These are phyloP conservation scores for Lonicera japonica DNA, from an alignment of 129 eudicot genomes.

Conservation along the genomic window DNA sequence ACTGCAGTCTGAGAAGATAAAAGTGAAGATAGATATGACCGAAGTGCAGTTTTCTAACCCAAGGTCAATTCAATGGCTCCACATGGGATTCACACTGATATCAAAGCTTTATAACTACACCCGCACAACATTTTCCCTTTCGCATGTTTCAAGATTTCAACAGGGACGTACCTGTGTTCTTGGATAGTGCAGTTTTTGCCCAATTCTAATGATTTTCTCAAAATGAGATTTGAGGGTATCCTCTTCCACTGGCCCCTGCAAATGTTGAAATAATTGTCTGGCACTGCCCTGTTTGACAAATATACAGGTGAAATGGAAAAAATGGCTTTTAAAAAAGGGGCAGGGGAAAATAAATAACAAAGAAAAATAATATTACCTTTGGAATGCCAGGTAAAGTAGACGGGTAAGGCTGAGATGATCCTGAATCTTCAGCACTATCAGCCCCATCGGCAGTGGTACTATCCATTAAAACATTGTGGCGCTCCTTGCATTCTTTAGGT, in stretches of 20 bases:
- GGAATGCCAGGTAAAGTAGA: conserved; percentile 97
- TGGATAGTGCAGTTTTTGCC: conserved; percentile 50
- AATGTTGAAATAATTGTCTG: conserved; percentile 77
- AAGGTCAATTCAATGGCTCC: too few relatives aligned
- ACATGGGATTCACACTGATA: too few relatives aligned
- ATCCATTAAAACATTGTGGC: conserved; percentile 75
- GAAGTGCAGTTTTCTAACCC: too few relatives aligned
- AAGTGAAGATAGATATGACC: too few relatives aligned
- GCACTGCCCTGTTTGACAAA: conserved; percentile 77
- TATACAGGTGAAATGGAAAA: background rate
- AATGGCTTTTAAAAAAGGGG: background rate
- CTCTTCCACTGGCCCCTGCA: conserved; percentile 96
- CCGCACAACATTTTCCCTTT: too few relatives aligned
- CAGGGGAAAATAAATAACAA: background rate
- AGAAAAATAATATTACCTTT: conserved; percentile 34
- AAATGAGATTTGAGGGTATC: conserved; percentile 84
- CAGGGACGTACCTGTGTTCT: conserved; percentile 47
- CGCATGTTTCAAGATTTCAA: too few relatives aligned
- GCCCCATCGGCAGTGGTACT: conserved; percentile 74
- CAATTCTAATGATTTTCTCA: conserved; percentile 64
- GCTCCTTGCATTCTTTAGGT: conserved; percentile 84
- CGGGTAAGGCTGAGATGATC: conserved; percentile 85
- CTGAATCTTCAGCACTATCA: conserved; percentile 94
- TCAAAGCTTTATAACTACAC: too few relatives aligned
- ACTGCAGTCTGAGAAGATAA: too few relatives aligned